Conservation (phyloP, 805 yeast genomes). For the Danielia reshetovae region DNA sequence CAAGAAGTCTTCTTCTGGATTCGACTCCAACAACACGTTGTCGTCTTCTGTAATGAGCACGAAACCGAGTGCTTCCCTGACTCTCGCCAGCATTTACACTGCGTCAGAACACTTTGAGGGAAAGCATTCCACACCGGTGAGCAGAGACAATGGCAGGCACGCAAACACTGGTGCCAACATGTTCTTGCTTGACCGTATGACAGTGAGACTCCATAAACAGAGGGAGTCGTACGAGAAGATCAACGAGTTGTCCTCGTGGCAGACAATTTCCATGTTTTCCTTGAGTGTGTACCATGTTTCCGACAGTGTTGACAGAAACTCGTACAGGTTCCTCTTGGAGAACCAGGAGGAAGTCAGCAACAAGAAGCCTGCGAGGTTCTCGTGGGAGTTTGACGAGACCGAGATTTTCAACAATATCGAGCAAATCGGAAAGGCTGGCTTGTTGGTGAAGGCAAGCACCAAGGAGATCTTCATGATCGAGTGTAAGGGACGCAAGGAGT, state of each 20-base stretch:
- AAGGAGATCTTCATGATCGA: constrained; percentile 38
- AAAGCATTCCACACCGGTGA: neutral
- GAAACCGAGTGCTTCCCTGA: constrained; percentile 19
- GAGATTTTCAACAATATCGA: constrained; percentile 27
- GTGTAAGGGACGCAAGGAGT: constrained; percentile 41
- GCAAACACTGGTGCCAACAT: constrained; percentile 3
- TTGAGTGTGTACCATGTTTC: constrained; percentile 26
- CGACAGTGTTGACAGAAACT: constrained; percentile 19
- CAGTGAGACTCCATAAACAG: constrained; percentile 36
- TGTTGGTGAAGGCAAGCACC: constrained; percentile 30
- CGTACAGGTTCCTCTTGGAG: constrained; percentile 26
- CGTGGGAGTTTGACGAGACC: constrained; percentile 32
- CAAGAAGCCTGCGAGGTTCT: constrained; percentile 5
- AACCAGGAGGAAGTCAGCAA: constrained; percentile 13
- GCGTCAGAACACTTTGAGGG: constrained; percentile 3
- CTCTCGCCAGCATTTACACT: constrained; percentile 16
- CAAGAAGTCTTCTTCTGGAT: constrained; percentile 7
- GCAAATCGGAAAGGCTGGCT: constrained; percentile 41
- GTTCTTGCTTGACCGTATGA: constrained; percentile 27
- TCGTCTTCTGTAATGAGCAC: constrained; percentile 38
- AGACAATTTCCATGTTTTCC: constrained; percentile 37
- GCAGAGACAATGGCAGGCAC: neutral
- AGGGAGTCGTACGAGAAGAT: constrained; percentile 25
- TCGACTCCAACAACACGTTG: constrained; percentile 25
- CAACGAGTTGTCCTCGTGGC: constrained; percentile 40